A percentile compares a stretch with the other conserved stretches of the same genome.
These are phyloP conservation scores for Apiospora phragmitis DNA, from an alignment of 2,329 filamentous ascomycete genomes.

Conservation along the genomic window DNA sequence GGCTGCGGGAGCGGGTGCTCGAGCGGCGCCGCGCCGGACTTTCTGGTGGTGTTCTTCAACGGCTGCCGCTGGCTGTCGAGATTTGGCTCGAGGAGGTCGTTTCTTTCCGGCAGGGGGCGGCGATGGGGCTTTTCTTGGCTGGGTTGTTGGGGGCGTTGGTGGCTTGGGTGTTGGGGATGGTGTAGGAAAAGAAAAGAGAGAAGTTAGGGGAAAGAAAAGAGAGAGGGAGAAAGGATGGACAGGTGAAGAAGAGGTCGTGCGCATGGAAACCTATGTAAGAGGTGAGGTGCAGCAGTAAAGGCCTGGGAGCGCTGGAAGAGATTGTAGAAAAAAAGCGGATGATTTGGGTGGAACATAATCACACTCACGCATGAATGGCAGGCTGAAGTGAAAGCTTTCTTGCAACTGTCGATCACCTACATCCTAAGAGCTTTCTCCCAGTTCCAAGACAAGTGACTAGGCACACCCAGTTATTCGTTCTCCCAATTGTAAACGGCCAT, in stretches of 20 bases:
- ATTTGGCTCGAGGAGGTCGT: not conserved
- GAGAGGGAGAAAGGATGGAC: not conserved
- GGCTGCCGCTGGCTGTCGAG: not conserved
- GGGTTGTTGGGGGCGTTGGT: not conserved
- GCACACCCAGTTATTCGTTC: not conserved
- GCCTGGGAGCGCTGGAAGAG: not conserved
- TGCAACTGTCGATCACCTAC: not conserved
- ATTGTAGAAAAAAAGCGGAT: not conserved
- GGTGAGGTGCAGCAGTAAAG: not conserved
- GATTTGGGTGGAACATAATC: not conserved
- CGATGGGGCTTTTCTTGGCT: not conserved
- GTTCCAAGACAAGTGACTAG: not conserved
- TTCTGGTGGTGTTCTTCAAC: not conserved
- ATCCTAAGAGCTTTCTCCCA: not conserved
- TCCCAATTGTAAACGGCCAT: no score
- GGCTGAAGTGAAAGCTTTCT: not conserved
- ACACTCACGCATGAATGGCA: not conserved
- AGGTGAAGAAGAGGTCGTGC: not conserved
- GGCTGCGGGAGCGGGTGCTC: slow-evolving; percentile 18
- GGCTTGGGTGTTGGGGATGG: not conserved
- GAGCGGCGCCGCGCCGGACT: slow-evolving; percentile 12
- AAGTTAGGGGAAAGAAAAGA: not conserved
- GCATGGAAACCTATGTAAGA: not conserved
- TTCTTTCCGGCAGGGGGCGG: not conserved
- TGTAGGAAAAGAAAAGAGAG: not conserved